These are phyloP conservation scores for Chalaropsis thielavioides DNA, from an alignment of 2,329 filamentous ascomycete genomes.

Conservation along the genomic window DNA sequence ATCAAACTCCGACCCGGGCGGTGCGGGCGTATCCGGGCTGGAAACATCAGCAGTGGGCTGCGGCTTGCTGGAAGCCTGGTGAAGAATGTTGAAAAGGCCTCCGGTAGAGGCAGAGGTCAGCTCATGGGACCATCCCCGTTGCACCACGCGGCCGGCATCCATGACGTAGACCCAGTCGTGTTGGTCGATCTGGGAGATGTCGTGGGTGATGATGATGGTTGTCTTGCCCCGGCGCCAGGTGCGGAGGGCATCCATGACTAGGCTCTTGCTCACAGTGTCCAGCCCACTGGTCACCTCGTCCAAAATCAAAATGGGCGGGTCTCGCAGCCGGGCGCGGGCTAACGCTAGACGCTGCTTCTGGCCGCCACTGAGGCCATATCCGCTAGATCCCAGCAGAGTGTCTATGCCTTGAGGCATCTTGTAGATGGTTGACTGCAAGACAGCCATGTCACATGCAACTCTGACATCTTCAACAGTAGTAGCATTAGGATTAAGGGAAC, in stretches of 20 bases:
- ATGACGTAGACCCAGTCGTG: constrained; percentile 71
- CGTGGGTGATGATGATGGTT: constrained; percentile 87
- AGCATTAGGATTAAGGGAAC: constrained; percentile 34
- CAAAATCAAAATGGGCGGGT: constrained; percentile 60
- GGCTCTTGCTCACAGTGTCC: constrained; percentile 38
- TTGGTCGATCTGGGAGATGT: constrained; percentile 58
- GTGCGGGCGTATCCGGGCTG: background rate
- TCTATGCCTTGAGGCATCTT: constrained; percentile 55
- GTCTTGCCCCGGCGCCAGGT: constrained; percentile 68
- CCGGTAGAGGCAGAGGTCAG: background rate
- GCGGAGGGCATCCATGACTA: constrained; percentile 62
- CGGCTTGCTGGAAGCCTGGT: background rate
- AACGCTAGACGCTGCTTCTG: constrained; percentile 72
- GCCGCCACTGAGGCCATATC: constrained; percentile 68
- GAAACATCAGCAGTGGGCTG: background rate
- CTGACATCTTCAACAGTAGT: constrained; percentile 39
- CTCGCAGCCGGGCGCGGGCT: constrained; percentile 60
- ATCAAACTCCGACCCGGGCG: background rate
- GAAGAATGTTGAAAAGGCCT: background rate
- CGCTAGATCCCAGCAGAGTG: constrained; percentile 49
- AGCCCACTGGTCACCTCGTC: constrained; percentile 55
- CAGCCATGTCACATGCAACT: constrained; percentile 49
- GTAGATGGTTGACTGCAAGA: constrained; percentile 53
- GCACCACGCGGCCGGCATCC: constrained; percentile 51
- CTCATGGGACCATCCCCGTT: constrained; percentile 24